Conservation (phyloP, 2,329 filamentous ascomycete species). For the Fusarium sp. region DNA sequence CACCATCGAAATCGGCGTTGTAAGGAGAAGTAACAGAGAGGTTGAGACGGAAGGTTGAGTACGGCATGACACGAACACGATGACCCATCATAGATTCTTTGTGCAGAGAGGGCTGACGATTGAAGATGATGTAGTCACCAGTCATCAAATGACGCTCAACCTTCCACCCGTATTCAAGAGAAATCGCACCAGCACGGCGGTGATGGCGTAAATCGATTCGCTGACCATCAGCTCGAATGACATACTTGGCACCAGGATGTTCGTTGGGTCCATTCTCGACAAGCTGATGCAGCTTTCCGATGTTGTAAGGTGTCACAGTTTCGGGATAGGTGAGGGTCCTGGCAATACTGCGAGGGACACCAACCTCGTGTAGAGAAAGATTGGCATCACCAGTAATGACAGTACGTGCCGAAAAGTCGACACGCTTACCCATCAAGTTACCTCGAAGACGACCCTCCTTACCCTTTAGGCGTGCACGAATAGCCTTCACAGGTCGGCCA, state of each 20-base stretch:
- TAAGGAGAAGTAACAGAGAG: conserved; percentile 97
- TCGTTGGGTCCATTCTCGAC: conserved; percentile 94
- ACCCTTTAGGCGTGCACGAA: conserved; percentile 95
- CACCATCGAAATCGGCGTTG: conserved; percentile 99
- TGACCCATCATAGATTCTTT: conserved; percentile 99
- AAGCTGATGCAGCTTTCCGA: conserved; percentile 85
- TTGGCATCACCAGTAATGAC: conserved; percentile 99
- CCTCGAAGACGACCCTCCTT: conserved; percentile 98
- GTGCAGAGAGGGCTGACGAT: conserved; percentile 97
- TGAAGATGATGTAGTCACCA: conserved; percentile 99
- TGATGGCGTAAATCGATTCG: conserved; percentile 95
- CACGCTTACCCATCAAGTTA: conserved; percentile 99
- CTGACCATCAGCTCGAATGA: conserved; percentile 91
- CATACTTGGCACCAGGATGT: conserved; percentile 95
- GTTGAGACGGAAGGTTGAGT: conserved; percentile 97
- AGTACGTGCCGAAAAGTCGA: conserved; percentile 98
- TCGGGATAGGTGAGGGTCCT: conserved; percentile 94
- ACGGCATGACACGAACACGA: conserved; percentile 96
- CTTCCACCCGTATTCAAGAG: conserved; percentile 95
- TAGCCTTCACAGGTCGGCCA: conserved; percentile 94
- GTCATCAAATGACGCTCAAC: conserved; percentile 97
- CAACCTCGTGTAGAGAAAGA: conserved; percentile 94
- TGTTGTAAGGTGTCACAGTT: conserved; percentile 97
- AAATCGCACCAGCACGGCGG: conserved; percentile 84
- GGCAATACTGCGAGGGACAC: conserved; percentile 93